Conservation (phyloP, 208 protist species). For the Herpetomonas samuelpessoai region DNA sequence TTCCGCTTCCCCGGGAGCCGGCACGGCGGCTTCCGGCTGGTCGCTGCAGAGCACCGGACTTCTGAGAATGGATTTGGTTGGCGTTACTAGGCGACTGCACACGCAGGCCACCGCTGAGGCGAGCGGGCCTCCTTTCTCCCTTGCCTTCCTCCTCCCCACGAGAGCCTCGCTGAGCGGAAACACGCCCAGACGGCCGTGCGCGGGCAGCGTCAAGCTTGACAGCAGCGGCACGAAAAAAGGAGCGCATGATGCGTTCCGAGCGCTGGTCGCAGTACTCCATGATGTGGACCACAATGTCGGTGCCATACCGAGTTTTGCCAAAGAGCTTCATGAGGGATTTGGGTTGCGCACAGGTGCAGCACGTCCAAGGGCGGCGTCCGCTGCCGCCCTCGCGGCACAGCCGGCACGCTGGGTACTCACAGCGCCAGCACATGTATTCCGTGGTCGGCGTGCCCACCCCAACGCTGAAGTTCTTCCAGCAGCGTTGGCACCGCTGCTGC, state of each 20-base stretch:
- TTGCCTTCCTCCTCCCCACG: background rate
- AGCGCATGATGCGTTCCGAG: constrained; percentile 51
- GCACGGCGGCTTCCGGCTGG: background rate
- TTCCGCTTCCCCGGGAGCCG: background rate
- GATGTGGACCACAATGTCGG: constrained; percentile 44
- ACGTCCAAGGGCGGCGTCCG: constrained; percentile 35
- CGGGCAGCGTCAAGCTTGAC: constrained; percentile 20
- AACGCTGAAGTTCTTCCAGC: constrained; percentile 39
- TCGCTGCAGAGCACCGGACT: background rate
- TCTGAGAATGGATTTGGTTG: background rate
- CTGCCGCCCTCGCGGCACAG: constrained; percentile 38
- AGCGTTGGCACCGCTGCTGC: constrained; percentile 45
- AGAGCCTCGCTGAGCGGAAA: background rate
- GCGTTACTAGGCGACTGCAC: background rate
- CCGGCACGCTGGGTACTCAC: constrained; percentile 52
- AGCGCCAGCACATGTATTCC: constrained; percentile 44
- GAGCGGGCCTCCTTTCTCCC: background rate
- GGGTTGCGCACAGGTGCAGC: constrained; percentile 45
- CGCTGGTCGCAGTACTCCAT: constrained; percentile 72
- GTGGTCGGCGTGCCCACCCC: background rate
- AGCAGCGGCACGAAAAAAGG: constrained; percentile 54
- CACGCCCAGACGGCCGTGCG: no score
- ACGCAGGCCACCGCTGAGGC: background rate
- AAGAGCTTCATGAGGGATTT: constrained; percentile 69
- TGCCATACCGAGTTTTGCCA: constrained; percentile 44